These are phyloP conservation scores for Rubroboletus satanas DNA, from an alignment of 768 basidiomycete genomes.

Conservation along the genomic window DNA sequence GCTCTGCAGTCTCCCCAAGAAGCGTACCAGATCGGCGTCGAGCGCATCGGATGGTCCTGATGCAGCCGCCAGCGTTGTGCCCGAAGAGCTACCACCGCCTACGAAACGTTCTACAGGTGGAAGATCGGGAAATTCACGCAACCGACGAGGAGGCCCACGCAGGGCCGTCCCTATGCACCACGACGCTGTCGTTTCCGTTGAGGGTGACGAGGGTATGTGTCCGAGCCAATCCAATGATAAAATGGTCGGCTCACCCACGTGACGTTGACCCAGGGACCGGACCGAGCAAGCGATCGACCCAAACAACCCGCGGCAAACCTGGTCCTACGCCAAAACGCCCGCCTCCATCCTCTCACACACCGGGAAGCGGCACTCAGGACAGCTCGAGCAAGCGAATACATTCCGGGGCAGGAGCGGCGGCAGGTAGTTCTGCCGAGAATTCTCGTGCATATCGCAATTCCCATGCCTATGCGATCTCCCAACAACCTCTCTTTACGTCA, in stretches of 20 bases:
- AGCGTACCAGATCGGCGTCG: constrained; percentile 75
- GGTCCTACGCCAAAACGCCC: constrained; percentile 31
- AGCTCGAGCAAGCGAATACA: constrained; percentile 50
- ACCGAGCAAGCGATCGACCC: constrained; percentile 33
- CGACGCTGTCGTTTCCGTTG: constrained; percentile 32
- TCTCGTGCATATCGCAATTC: constrained; percentile 73
- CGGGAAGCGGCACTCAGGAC: constrained; percentile 38
- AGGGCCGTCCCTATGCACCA: constrained; percentile 18
- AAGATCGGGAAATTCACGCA: constrained; percentile 29
- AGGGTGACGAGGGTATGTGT: constrained; percentile 64
- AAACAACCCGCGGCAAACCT: constrained; percentile 39
- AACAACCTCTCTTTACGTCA: constrained; percentile 74
- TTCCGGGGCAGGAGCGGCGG: constrained; percentile 32
- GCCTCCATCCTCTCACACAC: constrained; percentile 30
- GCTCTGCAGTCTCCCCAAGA: constrained; percentile 47
- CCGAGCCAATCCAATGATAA: constrained; percentile 6
- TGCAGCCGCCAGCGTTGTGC: constrained; percentile 34
- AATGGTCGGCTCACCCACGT: constrained; percentile 31
- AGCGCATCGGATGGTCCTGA: constrained; percentile 58
- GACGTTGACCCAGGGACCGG: constrained; percentile 36
- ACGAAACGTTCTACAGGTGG: constrained; percentile 27
- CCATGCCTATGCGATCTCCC: constrained; percentile 75
- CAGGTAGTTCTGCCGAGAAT: constrained; percentile 41
- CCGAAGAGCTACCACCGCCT: constrained; percentile 40
- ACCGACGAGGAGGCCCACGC: constrained; percentile 31